Conservation (phyloP, 441 rosid species). For the Theobroma grandiflorum region DNA sequence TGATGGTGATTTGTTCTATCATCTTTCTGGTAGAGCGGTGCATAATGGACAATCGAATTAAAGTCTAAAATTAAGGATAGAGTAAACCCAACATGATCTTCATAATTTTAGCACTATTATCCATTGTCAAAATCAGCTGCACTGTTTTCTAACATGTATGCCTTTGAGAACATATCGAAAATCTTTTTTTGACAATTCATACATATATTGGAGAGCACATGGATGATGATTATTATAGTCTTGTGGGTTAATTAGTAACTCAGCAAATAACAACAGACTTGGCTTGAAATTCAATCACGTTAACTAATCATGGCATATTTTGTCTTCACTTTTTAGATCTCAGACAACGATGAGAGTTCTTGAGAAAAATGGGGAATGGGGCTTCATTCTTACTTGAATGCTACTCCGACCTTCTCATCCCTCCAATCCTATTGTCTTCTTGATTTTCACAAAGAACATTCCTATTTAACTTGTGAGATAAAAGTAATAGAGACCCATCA, state of each 20-base stretch:
- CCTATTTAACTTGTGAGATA: too few species aligned
- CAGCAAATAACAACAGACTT: not conserved
- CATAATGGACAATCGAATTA: not conserved
- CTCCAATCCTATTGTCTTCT: too few species aligned
- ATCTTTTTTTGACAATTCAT: not conserved
- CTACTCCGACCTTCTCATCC: not conserved
- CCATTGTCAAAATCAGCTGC: slow-evolving; percentile 6
- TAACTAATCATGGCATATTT: not conserved
- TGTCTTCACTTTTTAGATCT: not conserved
- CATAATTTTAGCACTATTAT: not conserved
- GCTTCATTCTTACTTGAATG: not conserved
- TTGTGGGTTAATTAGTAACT: not conserved
- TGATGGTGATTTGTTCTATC: not conserved
- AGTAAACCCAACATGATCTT: slow-evolving; percentile 14
- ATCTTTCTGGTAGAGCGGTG: not conserved
- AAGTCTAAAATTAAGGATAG: not conserved
- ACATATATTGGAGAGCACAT: not conserved
- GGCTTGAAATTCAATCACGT: not conserved
- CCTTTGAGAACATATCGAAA: not conserved
- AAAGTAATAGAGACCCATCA: too few species aligned
- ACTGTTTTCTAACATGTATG: not conserved
- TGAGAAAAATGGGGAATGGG: not conserved
- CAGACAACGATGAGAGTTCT: not conserved
- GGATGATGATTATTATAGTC: not conserved
- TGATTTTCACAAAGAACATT: too few species aligned